These are phyloP conservation scores for Russula brevipes DNA, from an alignment of 768 basidiomycete genomes.

Conservation along the genomic window DNA sequence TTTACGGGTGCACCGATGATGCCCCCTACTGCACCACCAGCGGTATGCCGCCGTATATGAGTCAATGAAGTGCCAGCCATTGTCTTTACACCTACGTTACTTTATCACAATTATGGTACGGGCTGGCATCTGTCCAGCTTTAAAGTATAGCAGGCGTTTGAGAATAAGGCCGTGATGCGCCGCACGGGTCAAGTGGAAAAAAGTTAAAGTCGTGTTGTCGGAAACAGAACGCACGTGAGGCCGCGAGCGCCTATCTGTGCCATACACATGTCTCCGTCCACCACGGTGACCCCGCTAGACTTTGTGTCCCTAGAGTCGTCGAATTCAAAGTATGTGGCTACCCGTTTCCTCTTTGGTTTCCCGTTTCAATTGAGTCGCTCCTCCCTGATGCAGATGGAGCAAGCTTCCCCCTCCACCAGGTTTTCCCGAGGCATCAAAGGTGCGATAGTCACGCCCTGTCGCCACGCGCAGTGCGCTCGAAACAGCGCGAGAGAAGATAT, in stretches of 20 bases:
- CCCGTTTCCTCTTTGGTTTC: background rate
- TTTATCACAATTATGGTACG: background rate
- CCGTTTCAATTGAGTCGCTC: background rate
- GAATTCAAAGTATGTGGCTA: conserved; percentile 4
- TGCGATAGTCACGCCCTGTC: background rate
- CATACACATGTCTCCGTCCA: background rate
- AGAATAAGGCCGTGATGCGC: background rate
- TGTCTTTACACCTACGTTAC: conserved; percentile 11
- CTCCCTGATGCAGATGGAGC: background rate
- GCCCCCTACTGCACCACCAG: conserved; percentile 38
- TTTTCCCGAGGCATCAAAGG: conserved; percentile 15
- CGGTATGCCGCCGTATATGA: conserved; percentile 14
- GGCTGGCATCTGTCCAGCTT: background rate
- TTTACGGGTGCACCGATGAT: conserved; percentile 47
- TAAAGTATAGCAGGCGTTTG: background rate
- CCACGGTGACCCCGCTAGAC: conserved; percentile 2
- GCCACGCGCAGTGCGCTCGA: too few relatives aligned
- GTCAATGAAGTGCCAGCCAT: conserved; percentile 4
- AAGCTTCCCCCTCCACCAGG: conserved; percentile 16
- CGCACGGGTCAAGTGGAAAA: too few relatives aligned
- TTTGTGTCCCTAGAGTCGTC: conserved; percentile 15
- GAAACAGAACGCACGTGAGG: too few relatives aligned
- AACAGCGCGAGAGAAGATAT: too few relatives aligned
- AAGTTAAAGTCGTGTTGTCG: too few relatives aligned
- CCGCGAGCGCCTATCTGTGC: background rate